Conservation (phyloP, 495 filamentous ascomycete species). For the Talaromyces ruber region DNA sequence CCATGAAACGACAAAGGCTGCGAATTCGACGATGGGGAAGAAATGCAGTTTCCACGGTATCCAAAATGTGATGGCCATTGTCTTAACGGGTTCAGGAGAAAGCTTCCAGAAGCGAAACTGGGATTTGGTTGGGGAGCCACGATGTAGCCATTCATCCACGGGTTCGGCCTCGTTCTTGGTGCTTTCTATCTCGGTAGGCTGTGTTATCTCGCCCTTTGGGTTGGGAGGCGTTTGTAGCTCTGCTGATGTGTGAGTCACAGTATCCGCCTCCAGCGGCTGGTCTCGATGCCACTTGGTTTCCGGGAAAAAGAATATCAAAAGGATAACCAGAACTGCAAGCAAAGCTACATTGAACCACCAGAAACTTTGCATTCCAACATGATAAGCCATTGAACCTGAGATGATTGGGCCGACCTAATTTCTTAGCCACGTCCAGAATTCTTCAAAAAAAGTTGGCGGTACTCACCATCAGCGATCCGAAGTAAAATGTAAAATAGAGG, state of each 20-base stretch:
- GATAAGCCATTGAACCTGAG: slow-evolving; percentile 45
- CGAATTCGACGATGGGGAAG: slow-evolving; percentile 57
- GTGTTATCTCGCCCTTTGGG: slow-evolving; percentile 2
- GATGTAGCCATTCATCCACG: slow-evolving; percentile 31
- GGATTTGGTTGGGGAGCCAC: slow-evolving; percentile 39
- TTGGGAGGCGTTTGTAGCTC: neutral
- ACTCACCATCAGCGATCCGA: slow-evolving; percentile 32
- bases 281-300: slow-evolving; percentile 53
- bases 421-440: neutral
- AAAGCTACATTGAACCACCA: slow-evolving; percentile 50
- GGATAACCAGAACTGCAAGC: slow-evolving; percentile 33
- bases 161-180: slow-evolving; percentile 8
- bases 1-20: slow-evolving; percentile 52
- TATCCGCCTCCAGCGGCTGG: neutral
- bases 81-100: slow-evolving; percentile 27
- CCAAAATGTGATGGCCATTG: slow-evolving; percentile 28
- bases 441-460: neutral
- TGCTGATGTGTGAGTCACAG: neutral
- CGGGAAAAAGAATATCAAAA: slow-evolving; percentile 48
- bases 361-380: slow-evolving; percentile 48
- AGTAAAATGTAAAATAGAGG: slow-evolving; percentile 50
- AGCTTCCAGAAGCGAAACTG: slow-evolving; percentile 48
- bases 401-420: slow-evolving; percentile 16
- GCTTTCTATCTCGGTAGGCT: slow-evolving; percentile 17
- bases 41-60: slow-evolving; percentile 49